Conservation (phyloP, 306 rosid species). For the Trifolium repens region DNA sequence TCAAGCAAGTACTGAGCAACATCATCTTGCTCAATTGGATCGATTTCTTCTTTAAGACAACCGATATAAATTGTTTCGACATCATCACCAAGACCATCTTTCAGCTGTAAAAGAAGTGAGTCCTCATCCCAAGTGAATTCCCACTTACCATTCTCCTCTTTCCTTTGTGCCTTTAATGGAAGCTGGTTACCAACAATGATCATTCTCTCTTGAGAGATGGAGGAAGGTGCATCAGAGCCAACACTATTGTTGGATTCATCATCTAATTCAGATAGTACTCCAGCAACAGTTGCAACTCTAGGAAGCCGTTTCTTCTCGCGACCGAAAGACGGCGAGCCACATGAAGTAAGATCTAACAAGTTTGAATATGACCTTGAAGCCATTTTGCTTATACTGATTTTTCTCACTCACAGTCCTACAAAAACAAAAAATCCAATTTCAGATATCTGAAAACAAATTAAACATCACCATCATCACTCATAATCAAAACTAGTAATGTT, state of each 20-base stretch:
- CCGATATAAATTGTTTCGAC: conserved; percentile 81
- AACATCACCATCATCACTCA: conserved; percentile 3
- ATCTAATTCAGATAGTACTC: conserved; percentile 81
- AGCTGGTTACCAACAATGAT: conserved; percentile 90
- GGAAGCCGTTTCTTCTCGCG: conserved; percentile 85
- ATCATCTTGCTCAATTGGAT: conserved; percentile 72
- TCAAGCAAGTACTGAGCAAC: conserved; percentile 84
- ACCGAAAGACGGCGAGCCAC: conserved; percentile 63
- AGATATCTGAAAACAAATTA: conserved; percentile 38
- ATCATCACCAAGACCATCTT: conserved; percentile 92
- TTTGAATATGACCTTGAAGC: conserved; percentile 91
- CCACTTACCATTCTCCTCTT: conserved; percentile 65
- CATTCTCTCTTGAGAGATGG: conserved; percentile 78
- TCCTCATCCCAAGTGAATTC: conserved; percentile 84
- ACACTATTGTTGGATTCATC: conserved; percentile 65
- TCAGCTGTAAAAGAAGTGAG: conserved; percentile 85
- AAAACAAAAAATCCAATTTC: conserved; percentile 35
- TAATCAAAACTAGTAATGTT: conserved; percentile 12
- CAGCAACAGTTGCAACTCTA: conserved; percentile 81
- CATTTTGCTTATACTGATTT: conserved; percentile 43
- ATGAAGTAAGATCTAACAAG: conserved; percentile 79
- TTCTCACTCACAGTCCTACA: conserved; percentile 44
- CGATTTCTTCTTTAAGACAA: conserved; percentile 79
- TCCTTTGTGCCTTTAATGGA: conserved; percentile 60
- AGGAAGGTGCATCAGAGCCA: conserved; percentile 83